phyloP scores from a whole-genome alignment of 2,329 filamentous ascomycete species.

The Neurospora sp. region DNA sequence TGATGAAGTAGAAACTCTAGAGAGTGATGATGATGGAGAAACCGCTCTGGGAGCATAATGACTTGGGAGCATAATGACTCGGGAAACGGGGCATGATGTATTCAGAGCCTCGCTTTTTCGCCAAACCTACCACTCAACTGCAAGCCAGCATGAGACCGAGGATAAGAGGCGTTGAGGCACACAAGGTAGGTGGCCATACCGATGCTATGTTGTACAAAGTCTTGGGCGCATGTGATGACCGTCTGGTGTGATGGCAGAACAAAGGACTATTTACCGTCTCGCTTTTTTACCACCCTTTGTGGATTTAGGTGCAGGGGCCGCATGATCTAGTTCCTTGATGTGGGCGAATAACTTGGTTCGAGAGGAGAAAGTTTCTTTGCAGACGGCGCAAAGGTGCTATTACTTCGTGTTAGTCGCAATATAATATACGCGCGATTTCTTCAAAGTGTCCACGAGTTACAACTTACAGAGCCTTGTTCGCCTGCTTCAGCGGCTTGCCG shows the following conservation, averaged over 20 bases:
- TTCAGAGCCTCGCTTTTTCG: background rate
- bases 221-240: background rate
- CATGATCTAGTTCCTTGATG: conserved; percentile 56
- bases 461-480: conserved; percentile 27
- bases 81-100: background rate
- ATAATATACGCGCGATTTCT: background rate
- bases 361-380: conserved; percentile 42
- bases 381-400: conserved; percentile 35
- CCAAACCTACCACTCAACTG: background rate
- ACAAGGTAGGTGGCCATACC: background rate
- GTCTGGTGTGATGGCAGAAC: background rate
- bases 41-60: conserved; percentile 16
- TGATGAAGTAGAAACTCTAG: conserved; percentile 83
- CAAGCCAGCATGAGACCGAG: background rate
- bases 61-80: background rate
- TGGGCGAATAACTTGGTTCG: conserved; percentile 67
- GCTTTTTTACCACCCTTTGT: conserved; percentile 27
- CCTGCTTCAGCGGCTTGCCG: conserved; percentile 27
- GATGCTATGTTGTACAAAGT: background rate
- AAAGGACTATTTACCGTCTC: conserved; percentile 16
- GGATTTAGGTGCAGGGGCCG: conserved; percentile 32
- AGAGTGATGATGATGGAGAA: conserved; percentile 50
- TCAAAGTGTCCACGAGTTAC: background rate
- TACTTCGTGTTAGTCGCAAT: background rate
- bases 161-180: background rate